Conservation (phyloP, 306 rosid species). For the Gleditsia sinensis region DNA sequence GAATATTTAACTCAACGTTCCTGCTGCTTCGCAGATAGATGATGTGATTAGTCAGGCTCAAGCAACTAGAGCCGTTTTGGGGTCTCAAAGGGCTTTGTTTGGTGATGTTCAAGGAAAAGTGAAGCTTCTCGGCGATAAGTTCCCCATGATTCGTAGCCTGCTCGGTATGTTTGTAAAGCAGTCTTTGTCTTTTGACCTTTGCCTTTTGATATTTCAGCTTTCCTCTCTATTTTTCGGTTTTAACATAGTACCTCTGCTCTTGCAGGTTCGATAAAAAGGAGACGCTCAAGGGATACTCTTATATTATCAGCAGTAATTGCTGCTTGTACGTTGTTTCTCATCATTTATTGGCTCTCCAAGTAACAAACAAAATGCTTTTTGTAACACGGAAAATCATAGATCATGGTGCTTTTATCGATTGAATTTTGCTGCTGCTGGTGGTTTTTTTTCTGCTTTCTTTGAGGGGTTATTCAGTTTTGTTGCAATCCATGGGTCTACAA, state of each 20-base stretch:
- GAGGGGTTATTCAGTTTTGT: slow-evolving; percentile 12
- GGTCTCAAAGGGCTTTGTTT: slow-evolving; percentile 80
- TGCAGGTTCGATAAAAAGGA: slow-evolving; percentile 87
- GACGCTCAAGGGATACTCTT: slow-evolving; percentile 86
- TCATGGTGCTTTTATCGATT: slow-evolving; percentile 26
- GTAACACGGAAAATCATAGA: slow-evolving; percentile 37
- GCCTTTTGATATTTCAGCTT: slow-evolving; percentile 18
- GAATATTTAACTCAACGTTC: slow-evolving; percentile 20
- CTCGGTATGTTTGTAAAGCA: slow-evolving; percentile 60
- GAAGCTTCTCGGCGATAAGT: slow-evolving; percentile 80
- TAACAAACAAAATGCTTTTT: slow-evolving; percentile 39
- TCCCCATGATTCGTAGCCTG: slow-evolving; percentile 81
- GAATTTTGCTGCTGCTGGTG: slow-evolving; percentile 19
- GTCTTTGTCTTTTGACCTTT: slow-evolving; percentile 6
- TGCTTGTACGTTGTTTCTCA: slow-evolving; percentile 91
- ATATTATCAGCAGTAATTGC: slow-evolving; percentile 94
- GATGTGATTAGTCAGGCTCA: slow-evolving; percentile 99
- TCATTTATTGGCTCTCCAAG: slow-evolving; percentile 96
- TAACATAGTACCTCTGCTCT: slow-evolving; percentile 28
- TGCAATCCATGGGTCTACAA: slow-evolving; percentile 11
- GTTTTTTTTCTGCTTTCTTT: not conserved
- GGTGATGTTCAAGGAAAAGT: slow-evolving; percentile 98
- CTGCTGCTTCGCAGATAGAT: slow-evolving; percentile 63
- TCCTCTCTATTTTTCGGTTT: not conserved
- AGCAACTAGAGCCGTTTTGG: slow-evolving; percentile 84